Base-by-base conservation (phyloP, 1,139 yeast species). In the Geotrichum phurueaensis region DNA sequence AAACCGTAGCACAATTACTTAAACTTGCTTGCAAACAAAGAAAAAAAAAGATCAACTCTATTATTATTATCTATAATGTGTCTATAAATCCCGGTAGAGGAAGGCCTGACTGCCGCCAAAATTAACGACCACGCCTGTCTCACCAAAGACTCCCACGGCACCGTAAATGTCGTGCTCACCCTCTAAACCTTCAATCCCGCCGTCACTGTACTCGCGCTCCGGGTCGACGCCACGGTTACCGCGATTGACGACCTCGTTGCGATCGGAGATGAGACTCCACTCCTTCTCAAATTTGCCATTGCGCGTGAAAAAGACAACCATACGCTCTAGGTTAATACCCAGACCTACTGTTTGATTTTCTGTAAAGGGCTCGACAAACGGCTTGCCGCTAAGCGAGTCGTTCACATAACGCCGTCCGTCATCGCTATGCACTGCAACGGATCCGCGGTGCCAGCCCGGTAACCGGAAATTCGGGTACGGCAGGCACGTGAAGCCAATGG, bases 391-490 rank as follows among this genome's bases (percentile, higher is more conserved):
- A 23, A 66, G 60, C 27, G 68, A 62, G 53, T 69, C 71, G 50
- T 69, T 67, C 22, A 69, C 66, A 57, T 70, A 70, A 7, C 71
- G 63, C 23, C 68, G 63, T 3, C 73, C 73, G 43, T 70, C 73
- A 53, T 70, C 73, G 6, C 70, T 66, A 52, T 70, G 73, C n/a
- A 70, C 70, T 0, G 72, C 72, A 13, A 69, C 55, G 9, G 71
- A 67, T 4, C 69, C 72, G 12, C 73, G 63, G 52, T 70, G 72
- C 72, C 73, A 70, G 3, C 73, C 73, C 1, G 73, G 73, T 22
- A 69, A 63, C 18, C 73, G 56, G 57, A 67, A 69, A 15, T 62
- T 66, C 10, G 73, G 73, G 58, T 69, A 70, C 25, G 73, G 73
- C 59, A 67, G 60, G 39, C 69, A 66, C 10, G 65, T 53, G 56